Evolutionary conservation across 1,284 basidiomycete species (phyloP), one percentile per base, ranked within the genome.

Genomic region (Cryptococcus sp.): DNA sequence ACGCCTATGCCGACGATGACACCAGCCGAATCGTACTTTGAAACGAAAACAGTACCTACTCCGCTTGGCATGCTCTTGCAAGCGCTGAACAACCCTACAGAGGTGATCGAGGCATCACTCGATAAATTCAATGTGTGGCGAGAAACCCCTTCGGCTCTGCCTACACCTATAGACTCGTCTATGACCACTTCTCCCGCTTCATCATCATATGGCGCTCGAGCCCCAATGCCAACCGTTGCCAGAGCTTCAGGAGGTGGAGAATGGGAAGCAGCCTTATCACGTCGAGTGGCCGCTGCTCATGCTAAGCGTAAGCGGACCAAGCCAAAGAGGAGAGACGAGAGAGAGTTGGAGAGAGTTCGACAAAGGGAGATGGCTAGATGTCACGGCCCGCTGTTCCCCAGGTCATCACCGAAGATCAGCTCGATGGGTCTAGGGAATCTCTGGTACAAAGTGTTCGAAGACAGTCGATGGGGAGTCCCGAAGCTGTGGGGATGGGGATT

Each of bases 241-340:
- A 49, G 66, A 14, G 65, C 66, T 0, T 56, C 63, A 30, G 72
- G 68, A 11, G 67, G 70, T 1, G 68, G 69, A 4, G 71, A 75
- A 46, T 75, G 73, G 73, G 71, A 75, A 58, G 73, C 73, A 1
- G 66, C 59, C 4, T 58, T 73, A 4, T 64, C 60, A 0, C 60
- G 73, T 11, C 62, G 72, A n/a, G 55, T 74, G 7, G 72, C 72
- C 10, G 32, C 14, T 14, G 36, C 49, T 14, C 49, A 50, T 31
- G 49, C 33, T 11, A n/a, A 14, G 32, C 8, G n/a, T 6, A 35
- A 8, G 5, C 5, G 13, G 5, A 46, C 11, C 3, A 10, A 31
- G 30, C n/a, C 8, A 14, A 35, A 23, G 4, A 13, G 43, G 10
- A 1, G 44, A 13, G 14, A 37, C 2, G 33, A 38, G 10, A 46